Evolutionary conservation across 352 stramenopile genomes (phyloP).

Genomic region (Pelagophyceae sp.): DNA sequence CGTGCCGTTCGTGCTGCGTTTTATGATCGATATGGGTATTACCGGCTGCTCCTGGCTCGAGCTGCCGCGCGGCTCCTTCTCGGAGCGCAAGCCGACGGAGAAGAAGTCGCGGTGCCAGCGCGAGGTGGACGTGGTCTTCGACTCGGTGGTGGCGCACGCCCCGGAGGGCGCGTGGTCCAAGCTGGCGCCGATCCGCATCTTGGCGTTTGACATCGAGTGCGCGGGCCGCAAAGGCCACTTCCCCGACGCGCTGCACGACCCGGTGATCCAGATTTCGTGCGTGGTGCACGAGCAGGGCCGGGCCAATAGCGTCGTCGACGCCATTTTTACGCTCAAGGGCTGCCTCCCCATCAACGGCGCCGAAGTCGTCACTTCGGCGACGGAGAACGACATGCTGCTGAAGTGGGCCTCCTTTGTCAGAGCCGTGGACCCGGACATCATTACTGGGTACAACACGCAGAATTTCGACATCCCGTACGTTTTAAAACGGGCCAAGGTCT

Average conservation of each 20-base stretch:
- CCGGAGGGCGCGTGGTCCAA: constrained; percentile 88
- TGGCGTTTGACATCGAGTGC: constrained; percentile 99
- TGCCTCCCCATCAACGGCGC: constrained; percentile 96
- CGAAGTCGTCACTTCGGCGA: constrained; percentile 90
- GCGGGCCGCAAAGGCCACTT: constrained; percentile 87
- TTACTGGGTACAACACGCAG: constrained; percentile 95
- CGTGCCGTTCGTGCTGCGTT: constrained; percentile 95
- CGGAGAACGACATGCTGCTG: constrained; percentile 90
- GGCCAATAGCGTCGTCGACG: constrained; percentile 62
- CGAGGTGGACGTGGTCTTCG: constrained; percentile 96
- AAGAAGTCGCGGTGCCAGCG: constrained; percentile 78
- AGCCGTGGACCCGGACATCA: constrained; percentile 90
- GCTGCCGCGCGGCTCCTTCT: constrained; percentile 77
- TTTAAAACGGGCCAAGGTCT: constrained; percentile 87
- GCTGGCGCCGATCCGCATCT: constrained; percentile 88
- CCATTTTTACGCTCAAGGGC: constrained; percentile 93
- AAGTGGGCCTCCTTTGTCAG: constrained; percentile 93
- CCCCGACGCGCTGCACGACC: constrained; percentile 80
- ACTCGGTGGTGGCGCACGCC: constrained; percentile 84
- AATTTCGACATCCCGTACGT: constrained; percentile 99
- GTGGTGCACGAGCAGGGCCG: constrained; percentile 65
- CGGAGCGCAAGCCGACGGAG: constrained; percentile 51
- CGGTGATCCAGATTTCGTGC: constrained; percentile 99
- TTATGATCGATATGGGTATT: constrained; percentile 98
- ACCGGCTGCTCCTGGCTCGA: constrained; percentile 93